Percentiles rank a stretch among this genome's conserved stretches.
These are phyloP conservation scores for Microcera coccophila DNA, from an alignment of 2,329 filamentous ascomycete genomes.

Conservation along the genomic window DNA sequence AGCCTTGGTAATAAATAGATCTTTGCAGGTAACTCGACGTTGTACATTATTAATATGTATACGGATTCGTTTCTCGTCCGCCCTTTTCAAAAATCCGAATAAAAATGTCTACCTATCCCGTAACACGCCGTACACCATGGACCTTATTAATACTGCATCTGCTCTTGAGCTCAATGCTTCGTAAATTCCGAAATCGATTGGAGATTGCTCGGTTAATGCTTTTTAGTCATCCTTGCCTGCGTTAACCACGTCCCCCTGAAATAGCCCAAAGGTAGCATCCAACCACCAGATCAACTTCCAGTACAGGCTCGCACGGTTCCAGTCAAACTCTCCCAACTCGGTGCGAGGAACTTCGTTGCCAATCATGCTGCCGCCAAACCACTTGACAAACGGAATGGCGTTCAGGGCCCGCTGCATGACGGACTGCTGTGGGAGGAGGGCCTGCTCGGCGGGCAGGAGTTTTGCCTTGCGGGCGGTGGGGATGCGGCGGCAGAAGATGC, in stretches of 20 bases:
- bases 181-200: conserved; percentile 15
- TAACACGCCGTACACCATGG: conserved; percentile 26
- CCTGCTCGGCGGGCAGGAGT: conserved; percentile 66
- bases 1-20: conserved; percentile 16
- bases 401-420: conserved; percentile 60
- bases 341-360: conserved; percentile 70
- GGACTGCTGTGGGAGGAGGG: conserved; percentile 65
- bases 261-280: conserved; percentile 55
- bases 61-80: conserved; percentile 6
- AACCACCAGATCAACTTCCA: conserved; percentile 65
- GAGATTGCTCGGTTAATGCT: conserved; percentile 8
- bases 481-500: conserved; percentile 57
- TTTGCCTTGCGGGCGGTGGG: conserved; percentile 62
- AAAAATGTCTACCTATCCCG: conserved; percentile 5
- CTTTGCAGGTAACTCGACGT: conserved; percentile 22
- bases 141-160: conserved; percentile 9
- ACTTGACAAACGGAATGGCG: conserved; percentile 65
- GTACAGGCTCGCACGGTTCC: conserved; percentile 61
- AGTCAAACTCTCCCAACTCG: conserved; percentile 75
- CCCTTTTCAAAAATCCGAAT: neutral
- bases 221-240: conserved; percentile 55
- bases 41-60: conserved; percentile 22
- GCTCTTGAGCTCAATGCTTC: conserved; percentile 18
- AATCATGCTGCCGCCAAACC: conserved; percentile 70
- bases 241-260: conserved; percentile 55